A percentile compares a stretch with the other conserved stretches of the same genome.
phyloP scores from a whole-genome alignment of 129 eudicot species.

The Artemisia annua region DNA sequence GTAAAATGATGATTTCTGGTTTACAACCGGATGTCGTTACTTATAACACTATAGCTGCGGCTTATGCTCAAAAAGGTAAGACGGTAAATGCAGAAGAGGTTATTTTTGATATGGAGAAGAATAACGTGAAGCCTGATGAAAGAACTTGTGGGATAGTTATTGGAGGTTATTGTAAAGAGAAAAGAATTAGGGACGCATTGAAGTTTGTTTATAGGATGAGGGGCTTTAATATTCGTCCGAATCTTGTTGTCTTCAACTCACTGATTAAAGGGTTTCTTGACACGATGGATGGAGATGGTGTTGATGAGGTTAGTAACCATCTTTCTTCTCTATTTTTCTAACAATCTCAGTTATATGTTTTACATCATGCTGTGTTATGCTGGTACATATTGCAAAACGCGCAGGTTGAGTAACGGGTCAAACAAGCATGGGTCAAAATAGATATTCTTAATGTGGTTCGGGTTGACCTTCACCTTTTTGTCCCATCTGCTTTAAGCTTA shows the following conservation, averaged over 20 bases:
- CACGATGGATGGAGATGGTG: conserved; percentile 42
- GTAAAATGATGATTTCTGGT: conserved; percentile 44
- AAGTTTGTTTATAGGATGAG: conserved; percentile 58
- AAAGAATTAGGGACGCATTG: conserved; percentile 46
- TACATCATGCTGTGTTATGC: too few relatives aligned
- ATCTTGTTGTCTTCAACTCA: conserved; percentile 52
- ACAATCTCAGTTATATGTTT: neutral
- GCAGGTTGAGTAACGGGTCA: too few relatives aligned
- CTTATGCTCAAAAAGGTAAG: conserved; percentile 44
- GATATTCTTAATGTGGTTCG: too few relatives aligned
- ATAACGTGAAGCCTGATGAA: conserved; percentile 45
- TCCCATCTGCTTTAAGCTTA: too few relatives aligned
- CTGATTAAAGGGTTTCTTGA: conserved; percentile 54
- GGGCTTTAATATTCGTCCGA: conserved; percentile 40
- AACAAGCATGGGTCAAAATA: too few relatives aligned
- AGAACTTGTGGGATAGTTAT: conserved; percentile 49
- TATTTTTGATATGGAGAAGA: conserved; percentile 49
- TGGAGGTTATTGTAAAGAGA: conserved; percentile 57
- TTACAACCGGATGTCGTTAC: conserved; percentile 52
- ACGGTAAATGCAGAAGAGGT: conserved; percentile 43
- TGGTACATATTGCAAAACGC: too few relatives aligned
- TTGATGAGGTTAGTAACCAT: conserved; percentile 50
- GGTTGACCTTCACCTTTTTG: too few relatives aligned
- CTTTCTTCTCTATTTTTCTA: neutral
- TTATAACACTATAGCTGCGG: conserved; percentile 49